phyloP scores from a whole-genome alignment of 2,329 filamentous ascomycete species.

The Venturia nashicola region DNA sequence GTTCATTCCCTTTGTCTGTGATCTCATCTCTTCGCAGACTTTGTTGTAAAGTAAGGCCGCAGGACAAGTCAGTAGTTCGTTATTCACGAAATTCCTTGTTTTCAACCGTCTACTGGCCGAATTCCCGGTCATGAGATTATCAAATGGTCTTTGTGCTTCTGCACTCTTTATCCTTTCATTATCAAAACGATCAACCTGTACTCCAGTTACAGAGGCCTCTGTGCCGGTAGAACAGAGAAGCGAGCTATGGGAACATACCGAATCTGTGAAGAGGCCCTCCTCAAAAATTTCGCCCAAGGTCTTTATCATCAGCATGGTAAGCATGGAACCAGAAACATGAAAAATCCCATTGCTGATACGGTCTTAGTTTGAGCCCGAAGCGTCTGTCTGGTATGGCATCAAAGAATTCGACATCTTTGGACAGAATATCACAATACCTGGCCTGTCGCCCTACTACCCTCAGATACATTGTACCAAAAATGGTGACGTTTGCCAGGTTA shows the following conservation, averaged over 20 bases:
- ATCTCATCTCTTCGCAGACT: not conserved
- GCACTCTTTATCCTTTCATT: not conserved
- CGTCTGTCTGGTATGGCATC: conserved; percentile 42
- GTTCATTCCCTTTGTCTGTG: not conserved
- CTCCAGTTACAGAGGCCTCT: not conserved
- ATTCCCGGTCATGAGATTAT: not conserved
- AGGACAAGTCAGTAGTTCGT: not conserved
- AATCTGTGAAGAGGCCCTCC: conserved; percentile 13
- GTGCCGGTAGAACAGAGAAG: not conserved
- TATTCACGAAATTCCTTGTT: not conserved
- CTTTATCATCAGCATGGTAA: conserved; percentile 46
- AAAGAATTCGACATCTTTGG: conserved; percentile 44
- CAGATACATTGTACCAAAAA: conserved; percentile 50
- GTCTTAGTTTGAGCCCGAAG: conserved; percentile 25
- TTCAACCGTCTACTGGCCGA: not conserved
- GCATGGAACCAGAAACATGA: not conserved
- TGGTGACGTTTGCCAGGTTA: conserved; percentile 54
- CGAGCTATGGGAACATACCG: not conserved
- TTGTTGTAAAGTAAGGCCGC: not conserved
- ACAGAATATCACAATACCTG: conserved; percentile 45
- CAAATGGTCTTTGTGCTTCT: not conserved
- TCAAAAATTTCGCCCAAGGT: conserved; percentile 47
- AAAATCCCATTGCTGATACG: not conserved
- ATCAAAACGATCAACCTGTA: not conserved
- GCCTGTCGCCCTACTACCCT: conserved; percentile 54